Percentiles rank a stretch among this genome's conserved stretches.
Evolutionary conservation across 2,329 filamentous ascomycete genomes (phyloP).

Genomic region (Fusarium circinatum): DNA sequence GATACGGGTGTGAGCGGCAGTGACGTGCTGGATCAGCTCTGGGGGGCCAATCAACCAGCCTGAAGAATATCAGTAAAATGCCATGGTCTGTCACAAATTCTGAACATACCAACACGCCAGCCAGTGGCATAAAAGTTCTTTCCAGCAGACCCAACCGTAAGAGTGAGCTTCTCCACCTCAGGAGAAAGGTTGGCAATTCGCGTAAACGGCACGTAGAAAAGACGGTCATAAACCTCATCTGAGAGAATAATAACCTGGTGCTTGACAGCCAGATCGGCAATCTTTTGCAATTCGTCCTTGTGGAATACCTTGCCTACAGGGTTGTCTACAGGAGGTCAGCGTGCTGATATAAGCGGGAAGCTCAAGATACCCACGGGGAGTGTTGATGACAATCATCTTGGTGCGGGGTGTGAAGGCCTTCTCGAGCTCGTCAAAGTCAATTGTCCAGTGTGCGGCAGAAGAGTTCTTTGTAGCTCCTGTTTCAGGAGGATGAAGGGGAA

Average conservation of each 20-base stretch:
- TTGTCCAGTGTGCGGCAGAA: constrained; percentile 86
- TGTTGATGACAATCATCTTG: constrained; percentile 95
- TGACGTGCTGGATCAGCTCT: constrained; percentile 89
- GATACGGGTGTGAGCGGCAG: constrained; percentile 93
- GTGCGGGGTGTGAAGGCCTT: constrained; percentile 84
- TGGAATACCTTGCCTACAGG: constrained; percentile 97
- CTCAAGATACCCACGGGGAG: constrained; percentile 60
- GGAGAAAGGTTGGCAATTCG: constrained; percentile 90
- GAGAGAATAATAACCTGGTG: constrained; percentile 94
- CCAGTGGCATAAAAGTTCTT: constrained; percentile 99
- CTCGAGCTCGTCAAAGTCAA: constrained; percentile 86
- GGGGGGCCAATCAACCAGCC: constrained; percentile 93
- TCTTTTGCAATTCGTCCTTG: constrained; percentile 80
- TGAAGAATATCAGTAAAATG: constrained; percentile 6
- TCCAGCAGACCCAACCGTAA: constrained; percentile 94
- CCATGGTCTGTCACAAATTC: not conserved
- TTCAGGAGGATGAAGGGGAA: constrained; percentile 89
- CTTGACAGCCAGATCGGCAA: constrained; percentile 90
- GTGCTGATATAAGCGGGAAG: not conserved
- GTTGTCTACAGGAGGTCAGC: constrained; percentile 70
- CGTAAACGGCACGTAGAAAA: constrained; percentile 96
- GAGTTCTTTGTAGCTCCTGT: constrained; percentile 83
- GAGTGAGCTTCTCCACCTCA: constrained; percentile 85
- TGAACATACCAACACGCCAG: constrained; percentile 78
- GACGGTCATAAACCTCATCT: constrained; percentile 92